Evolutionary conservation across 2,329 filamentous ascomycete species (phyloP), one percentile per base, ranked within the genome.

Genomic region (Nannizziopsis arthrosporioides): DNA sequence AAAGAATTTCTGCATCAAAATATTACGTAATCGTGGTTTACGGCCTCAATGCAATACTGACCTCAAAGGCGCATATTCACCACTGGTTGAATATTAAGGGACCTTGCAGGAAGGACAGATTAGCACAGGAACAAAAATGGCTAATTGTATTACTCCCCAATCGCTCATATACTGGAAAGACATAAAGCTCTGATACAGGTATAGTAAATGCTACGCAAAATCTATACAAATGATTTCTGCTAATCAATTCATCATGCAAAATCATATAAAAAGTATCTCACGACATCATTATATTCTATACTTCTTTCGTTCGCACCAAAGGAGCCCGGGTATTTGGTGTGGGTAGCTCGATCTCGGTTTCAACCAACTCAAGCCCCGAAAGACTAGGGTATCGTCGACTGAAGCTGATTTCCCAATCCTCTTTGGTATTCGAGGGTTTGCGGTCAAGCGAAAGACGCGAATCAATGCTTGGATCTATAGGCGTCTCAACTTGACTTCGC

Each of bases 301-400:
- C 63, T 56, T 71, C 68, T 53, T 64, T 66, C 9, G 66, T 70
- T 49, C 67, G 60, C 46, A 70, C 50, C 50, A 61, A 59, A 19
- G 62, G 55, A 37, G 63, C 54, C 44, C 63, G 66, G 41, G 61
- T 62, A 42, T 48, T 50, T 2, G 30, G 9, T 2, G 40, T 14
- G n/a, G 46, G 46, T 39, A 65, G 54, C 51, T 68, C 67, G 43
- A 74, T 72, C 56, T 77, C 83, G 51, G 81, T 78, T 68, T 92
- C 85, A n/a, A 87, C 83, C 80, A 90, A 85, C 69, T 95, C 89
- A 56, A 95, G 77, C 8, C 86, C 78, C 48, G 81, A 82, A 50
- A 96, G 69, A 61, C 84, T 93, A 0, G 90, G 90, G 65, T 88
- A 95, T 50, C 87, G 74, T 66, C 88, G 88, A 52, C 81, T 82